Evolutionary conservation across 73 alveolate genomes (phyloP), one percentile per base, ranked within the genome.

Genomic region (Blepharisma japonicum): DNA sequence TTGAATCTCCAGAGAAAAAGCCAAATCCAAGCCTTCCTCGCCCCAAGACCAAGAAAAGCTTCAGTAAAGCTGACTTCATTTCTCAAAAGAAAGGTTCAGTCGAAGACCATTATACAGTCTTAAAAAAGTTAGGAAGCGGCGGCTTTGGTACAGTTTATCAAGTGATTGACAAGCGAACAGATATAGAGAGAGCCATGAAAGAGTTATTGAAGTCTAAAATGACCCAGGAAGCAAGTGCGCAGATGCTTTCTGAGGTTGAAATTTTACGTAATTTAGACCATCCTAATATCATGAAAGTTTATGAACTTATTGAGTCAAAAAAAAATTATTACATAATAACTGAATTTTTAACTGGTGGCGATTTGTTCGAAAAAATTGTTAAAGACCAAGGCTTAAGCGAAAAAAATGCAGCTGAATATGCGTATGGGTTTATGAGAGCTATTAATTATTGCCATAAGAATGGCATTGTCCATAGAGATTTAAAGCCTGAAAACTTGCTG

Each of bases 321-420:
- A 39, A 68, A 77, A 47, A 55, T 49, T 48, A 72, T 46, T 82
- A 27, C 82, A 56, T 86, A 55, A 86, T 86, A 27, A 67, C 72
- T 66, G 93, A 86, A 81, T 55, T 71, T 82, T 21, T 86, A 27
- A 81, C 77, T 21, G 92, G 92, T 18, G 92, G 92, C 0, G 92
- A 85, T 20, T 77, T 91, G 56, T 80, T 79, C 47, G 90, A 80
- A 14, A 46, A 82, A 56, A 80, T 87, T 27, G 32, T 55, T 27
- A 79, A 55, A 71, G 6, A 55, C 1, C 55, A 72, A 47, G 39
- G 6, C 1, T 71, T 82, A 32, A 42, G 81, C 7, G 92, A 84
- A 82, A 14, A n/a, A 48, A 77, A 54, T 82, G 90, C 87, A 25
- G 85, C 78, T 14, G 55, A 51, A 20, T 54, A 82, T 20, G 81